Base-by-base conservation (phyloP, 257 asterid genomes). In the Rehmannia glutinosa region DNA sequence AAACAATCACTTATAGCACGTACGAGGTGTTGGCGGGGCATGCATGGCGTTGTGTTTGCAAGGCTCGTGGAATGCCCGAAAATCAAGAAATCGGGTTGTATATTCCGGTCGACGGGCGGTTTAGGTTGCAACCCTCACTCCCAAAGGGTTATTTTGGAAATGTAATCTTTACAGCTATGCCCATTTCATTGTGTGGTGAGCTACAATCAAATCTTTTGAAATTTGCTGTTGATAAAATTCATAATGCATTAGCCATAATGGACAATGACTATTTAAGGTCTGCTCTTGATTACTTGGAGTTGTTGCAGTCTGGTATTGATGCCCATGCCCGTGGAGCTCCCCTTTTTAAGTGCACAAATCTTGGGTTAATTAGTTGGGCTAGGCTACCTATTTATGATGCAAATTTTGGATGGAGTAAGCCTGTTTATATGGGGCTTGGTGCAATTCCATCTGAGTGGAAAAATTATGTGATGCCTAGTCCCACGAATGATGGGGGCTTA, bases 391-490 rank as follows among this genome's bases (percentile, higher is more conserved):
- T 84, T 20, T 87, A 86, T 28, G 88, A 89, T 3, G 88, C 90
- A 0, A 95, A 86, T 77, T 89, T 89, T 11, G 92, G 96, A 0
- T 89, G 90, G 88, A 95, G 96, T 0, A 69, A 80, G 39, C 95
- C 96, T 1, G 71, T 78, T 5, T 84, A 61, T 35, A 62, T 71
- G 75, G 90, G 95, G 0, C 86, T 82, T 1, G 92, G 80, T 2
- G 84, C 82, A 0, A 71, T 73, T 24, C 86, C 77, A 0, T 74
- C 13, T 27, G 96, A 89, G 76, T 95, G 96, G 12, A 65, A 84
- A 54, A 71, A 83, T 27, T 61, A 69, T 38, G 33, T 84, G 5
- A 10, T 82, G 69, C 90, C 78, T 0, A 82, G 84, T 69, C 75
- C 85, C 0, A 45, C 23, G 1, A 78, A 71, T 7, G 88, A 89